Percentiles rank a stretch among this genome's conserved stretches.
phyloP scores from a whole-genome alignment of 805 yeast genomes.

The Ogataea philodendri region DNA sequence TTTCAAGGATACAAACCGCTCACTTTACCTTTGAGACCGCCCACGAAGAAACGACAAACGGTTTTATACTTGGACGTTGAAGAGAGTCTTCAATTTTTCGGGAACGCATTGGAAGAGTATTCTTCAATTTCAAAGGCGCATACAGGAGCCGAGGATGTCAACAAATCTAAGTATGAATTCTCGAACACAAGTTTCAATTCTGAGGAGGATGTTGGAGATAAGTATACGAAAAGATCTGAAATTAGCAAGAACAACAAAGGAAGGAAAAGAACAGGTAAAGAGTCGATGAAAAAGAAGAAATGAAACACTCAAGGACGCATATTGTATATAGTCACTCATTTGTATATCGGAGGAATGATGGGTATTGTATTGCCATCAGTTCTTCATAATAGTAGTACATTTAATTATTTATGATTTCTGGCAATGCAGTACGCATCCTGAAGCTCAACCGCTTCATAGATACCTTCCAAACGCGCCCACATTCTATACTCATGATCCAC shows the following conservation, averaged over 20 bases:
- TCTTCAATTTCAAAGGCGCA: slow-evolving; percentile 5
- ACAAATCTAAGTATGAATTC: slow-evolving; percentile 21
- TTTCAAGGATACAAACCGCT: slow-evolving; percentile 38
- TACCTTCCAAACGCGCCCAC: slow-evolving; percentile 83
- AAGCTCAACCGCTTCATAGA: slow-evolving; percentile 89
- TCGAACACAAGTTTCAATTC: slow-evolving; percentile 28
- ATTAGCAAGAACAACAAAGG: too few species aligned
- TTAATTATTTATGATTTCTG: slow-evolving; percentile 31
- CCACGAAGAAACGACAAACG: slow-evolving; percentile 26
- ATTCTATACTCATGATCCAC: slow-evolving; percentile 66
- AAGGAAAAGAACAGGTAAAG: neutral
- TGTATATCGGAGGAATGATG: neutral
- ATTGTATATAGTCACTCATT: slow-evolving; percentile 7
- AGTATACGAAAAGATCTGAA: slow-evolving; percentile 1
- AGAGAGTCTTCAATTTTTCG: slow-evolving; percentile 30
- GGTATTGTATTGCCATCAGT: neutral
- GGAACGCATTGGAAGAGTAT: slow-evolving; percentile 18
- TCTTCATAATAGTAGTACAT: too few species aligned
- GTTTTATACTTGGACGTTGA: slow-evolving; percentile 35
- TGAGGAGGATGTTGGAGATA: slow-evolving; percentile 13
- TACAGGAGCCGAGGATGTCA: slow-evolving; percentile 17
- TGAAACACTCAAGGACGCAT: slow-evolving; percentile 1
- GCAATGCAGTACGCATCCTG: slow-evolving; percentile 75
- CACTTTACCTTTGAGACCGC: slow-evolving; percentile 33
- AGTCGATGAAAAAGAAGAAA: slow-evolving; percentile 7